phyloP scores from a whole-genome alignment of 495 filamentous ascomycete species.

The Penicillium longicatenatum region DNA sequence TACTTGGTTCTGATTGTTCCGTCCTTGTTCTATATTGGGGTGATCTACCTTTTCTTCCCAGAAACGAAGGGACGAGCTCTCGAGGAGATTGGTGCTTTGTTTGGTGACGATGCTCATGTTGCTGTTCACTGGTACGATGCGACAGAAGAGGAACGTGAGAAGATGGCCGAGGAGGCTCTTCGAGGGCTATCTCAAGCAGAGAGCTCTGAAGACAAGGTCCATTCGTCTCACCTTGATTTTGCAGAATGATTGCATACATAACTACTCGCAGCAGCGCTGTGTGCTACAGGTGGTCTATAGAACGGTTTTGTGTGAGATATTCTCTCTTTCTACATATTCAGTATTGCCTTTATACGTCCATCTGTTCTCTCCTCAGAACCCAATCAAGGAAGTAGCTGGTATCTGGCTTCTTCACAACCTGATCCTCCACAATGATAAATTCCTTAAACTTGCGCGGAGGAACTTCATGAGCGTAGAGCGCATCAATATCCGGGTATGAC shows the following conservation, averaged over 20 bases:
- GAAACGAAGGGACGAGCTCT: slow-evolving; percentile 1
- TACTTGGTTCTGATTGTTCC: slow-evolving; percentile 38
- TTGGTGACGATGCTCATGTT: slow-evolving; percentile 1
- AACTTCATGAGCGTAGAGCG: slow-evolving; percentile 9
- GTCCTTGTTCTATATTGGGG: not conserved
- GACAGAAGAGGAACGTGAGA: slow-evolving; percentile 15
- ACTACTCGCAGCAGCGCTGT: no score
- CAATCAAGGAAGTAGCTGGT: not conserved
- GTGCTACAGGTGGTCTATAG: no score
- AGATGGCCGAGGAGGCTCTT: slow-evolving; percentile 2
- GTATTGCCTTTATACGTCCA: not conserved
- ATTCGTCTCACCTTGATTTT: not conserved
- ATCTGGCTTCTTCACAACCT: slow-evolving; percentile 5
- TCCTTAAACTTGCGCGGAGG: slow-evolving; percentile 10
- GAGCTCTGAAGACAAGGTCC: not conserved
- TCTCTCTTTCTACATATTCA: not conserved
- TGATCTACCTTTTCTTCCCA: not conserved
- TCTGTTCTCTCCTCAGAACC: not conserved
- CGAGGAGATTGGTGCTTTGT: slow-evolving; percentile 5
- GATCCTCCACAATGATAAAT: slow-evolving; percentile 9
- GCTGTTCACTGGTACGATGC: slow-evolving; percentile 3
- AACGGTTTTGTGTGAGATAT: not conserved
- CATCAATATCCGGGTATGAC: slow-evolving; percentile 15
- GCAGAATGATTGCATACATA: not conserved
- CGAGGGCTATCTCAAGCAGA: not conserved